Conservation (phyloP, 176 grass and related monocot genomes). For the Raddia guianensis region DNA sequence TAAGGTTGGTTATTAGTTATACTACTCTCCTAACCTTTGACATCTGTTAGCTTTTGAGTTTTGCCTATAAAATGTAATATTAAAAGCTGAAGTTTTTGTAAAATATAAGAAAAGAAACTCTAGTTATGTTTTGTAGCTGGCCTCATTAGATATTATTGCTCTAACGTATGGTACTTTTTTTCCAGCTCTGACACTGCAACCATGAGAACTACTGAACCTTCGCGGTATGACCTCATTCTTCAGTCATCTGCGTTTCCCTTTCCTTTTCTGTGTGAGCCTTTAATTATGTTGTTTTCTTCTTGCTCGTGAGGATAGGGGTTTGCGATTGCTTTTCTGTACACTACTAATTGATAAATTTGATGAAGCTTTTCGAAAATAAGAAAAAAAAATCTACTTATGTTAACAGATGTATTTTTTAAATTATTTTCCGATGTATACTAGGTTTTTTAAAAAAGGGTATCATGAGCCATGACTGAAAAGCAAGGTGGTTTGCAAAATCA, state of each 20-base stretch:
- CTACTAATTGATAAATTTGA: background rate
- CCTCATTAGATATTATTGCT: background rate
- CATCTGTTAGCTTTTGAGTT: background rate
- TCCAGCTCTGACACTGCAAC: conserved; percentile 48
- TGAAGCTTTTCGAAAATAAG: too few species aligned
- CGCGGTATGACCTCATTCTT: conserved; percentile 42
- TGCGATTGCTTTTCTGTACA: background rate
- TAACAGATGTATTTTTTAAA: background rate
- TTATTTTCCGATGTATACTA: background rate
- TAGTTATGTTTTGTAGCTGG: conserved; percentile 1
- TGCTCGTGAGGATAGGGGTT: background rate
- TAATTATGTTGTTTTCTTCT: background rate
- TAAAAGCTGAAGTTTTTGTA: background rate
- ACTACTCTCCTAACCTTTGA: background rate
- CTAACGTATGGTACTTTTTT: conserved; percentile 38
- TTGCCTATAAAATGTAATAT: background rate
- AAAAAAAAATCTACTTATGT: too few species aligned
- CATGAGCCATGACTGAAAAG: background rate
- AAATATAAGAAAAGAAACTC: background rate
- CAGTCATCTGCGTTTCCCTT: background rate
- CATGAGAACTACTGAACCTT: conserved; percentile 43
- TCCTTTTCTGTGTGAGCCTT: background rate
- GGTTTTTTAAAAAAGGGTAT: background rate
- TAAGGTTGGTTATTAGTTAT: conserved; percentile 19
- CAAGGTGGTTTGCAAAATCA: background rate